phyloP scores from a whole-genome alignment of 176 grass and related monocot genomes.

The Triticum turgidum region DNA sequence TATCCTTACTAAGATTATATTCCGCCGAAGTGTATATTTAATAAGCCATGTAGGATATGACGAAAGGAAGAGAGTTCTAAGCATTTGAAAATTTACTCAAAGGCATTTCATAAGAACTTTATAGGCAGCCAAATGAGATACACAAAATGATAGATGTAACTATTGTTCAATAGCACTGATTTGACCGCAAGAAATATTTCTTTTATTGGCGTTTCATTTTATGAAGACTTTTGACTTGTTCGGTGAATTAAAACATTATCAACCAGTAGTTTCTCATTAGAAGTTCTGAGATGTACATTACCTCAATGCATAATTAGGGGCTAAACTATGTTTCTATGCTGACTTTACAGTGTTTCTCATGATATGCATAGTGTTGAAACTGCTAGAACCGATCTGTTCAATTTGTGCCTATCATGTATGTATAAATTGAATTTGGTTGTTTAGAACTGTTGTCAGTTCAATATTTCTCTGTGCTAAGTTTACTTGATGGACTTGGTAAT shows the following conservation, averaged over 20 bases:
- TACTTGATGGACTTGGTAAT: not conserved
- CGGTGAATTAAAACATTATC: not conserved
- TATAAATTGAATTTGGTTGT: not conserved
- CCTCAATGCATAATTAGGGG: not conserved
- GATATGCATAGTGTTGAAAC: conserved; percentile 2
- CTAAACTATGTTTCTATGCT: conserved; percentile 1
- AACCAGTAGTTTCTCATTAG: not conserved
- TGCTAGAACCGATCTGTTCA: conserved; percentile 9
- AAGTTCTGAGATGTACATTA: conserved; percentile 17
- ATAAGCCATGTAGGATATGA: conserved; percentile 13
- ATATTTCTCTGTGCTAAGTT: conserved; percentile 14
- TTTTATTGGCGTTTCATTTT: not conserved
- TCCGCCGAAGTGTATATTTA: not conserved
- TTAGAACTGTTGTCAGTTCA: not conserved
- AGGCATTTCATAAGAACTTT: not conserved
- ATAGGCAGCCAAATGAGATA: not conserved
- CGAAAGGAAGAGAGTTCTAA: not conserved
- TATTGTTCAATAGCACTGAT: not conserved
- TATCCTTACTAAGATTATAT: not conserved
- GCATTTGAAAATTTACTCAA: conserved; percentile 21
- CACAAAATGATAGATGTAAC: not conserved
- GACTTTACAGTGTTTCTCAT: not conserved
- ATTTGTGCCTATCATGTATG: not conserved
- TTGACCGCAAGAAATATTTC: conserved; percentile 12
- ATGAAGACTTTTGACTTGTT: not conserved